Conservation (phyloP, 148 eudicot genomes). For the Agrostemma githago region DNA sequence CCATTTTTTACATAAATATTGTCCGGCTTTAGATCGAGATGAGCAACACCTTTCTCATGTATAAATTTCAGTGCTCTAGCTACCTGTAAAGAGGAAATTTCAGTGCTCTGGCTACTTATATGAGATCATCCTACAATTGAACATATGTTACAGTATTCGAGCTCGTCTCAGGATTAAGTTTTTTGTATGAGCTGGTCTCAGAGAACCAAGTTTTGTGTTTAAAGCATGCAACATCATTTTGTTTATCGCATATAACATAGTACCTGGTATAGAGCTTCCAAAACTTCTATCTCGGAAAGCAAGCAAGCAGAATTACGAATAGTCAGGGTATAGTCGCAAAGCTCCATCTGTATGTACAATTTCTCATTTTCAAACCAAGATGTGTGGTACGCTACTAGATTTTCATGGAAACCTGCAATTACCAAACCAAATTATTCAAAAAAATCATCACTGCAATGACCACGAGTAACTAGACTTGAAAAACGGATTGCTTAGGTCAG, state of each 20-base stretch:
- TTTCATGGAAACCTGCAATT: conserved; percentile 67
- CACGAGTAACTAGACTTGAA: background rate
- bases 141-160: too few relatives aligned
- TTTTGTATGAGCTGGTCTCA: too few relatives aligned
- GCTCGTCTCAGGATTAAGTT: too few relatives aligned
- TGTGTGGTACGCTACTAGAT: conserved; percentile 68
- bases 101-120: background rate
- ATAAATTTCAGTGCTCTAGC: conserved; percentile 77
- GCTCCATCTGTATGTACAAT: conserved; percentile 89
- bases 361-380: conserved; percentile 90
- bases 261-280: conserved; percentile 69
- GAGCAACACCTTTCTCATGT: conserved; percentile 79
- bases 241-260: background rate
- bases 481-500: background rate
- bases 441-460: background rate
- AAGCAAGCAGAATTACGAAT: conserved; percentile 29
- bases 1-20: conserved; percentile 81
- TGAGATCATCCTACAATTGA: too few relatives aligned
- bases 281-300: conserved; percentile 47
- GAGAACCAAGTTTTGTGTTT: background rate
- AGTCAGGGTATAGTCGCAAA: conserved; percentile 77
- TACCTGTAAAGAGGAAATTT: conserved; percentile 36
- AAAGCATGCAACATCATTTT: background rate
- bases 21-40: conserved; percentile 90
- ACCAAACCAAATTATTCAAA: conserved; percentile 10